A percentile compares a stretch with the other conserved stretches of the same genome.
Evolutionary conservation across 345 rosid genomes (phyloP).

Genomic region (Carallia brachiata): DNA sequence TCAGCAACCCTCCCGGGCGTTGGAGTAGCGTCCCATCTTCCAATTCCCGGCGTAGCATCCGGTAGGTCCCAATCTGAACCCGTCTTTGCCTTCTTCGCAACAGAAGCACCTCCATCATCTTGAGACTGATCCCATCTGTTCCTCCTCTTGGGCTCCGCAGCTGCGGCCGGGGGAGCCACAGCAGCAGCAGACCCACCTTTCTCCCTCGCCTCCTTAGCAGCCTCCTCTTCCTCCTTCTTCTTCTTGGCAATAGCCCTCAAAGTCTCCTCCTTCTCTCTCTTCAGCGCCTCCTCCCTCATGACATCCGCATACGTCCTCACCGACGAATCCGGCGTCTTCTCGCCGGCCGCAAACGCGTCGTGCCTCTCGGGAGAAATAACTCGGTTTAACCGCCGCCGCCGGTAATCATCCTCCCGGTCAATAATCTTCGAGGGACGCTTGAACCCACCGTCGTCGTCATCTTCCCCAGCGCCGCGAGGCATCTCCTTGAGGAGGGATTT

Average conservation of each 20-base stretch:
- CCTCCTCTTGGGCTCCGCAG: conserved; percentile 60
- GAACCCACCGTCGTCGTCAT: conserved; percentile 52
- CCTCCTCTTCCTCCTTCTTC: conserved; percentile 83
- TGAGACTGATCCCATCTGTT: conserved; percentile 89
- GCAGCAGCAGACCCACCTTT: conserved; percentile 24
- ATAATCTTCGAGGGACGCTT: conserved; percentile 66
- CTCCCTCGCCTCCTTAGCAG: conserved; percentile 45
- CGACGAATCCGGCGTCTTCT: conserved; percentile 85
- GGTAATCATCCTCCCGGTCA: conserved; percentile 90
- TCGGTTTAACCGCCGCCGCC: conserved; percentile 77
- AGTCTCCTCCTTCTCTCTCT: conserved; percentile 57
- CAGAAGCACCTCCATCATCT: conserved; percentile 52
- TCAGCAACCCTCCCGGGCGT: conserved; percentile 78
- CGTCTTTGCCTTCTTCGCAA: conserved; percentile 60
- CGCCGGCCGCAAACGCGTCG: conserved; percentile 86
- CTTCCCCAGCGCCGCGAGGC: conserved; percentile 63
- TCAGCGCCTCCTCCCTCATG: conserved; percentile 79
- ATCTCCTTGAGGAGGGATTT: conserved; percentile 71
- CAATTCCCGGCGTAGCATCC: conserved; percentile 40
- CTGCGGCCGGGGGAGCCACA: conserved; percentile 30
- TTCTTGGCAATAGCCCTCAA: conserved; percentile 57
- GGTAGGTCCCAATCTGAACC: conserved; percentile 96
- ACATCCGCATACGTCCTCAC: conserved; percentile 75
- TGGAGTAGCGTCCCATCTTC: conserved; percentile 66
- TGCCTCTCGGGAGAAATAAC: conserved; percentile 91